These are phyloP conservation scores for Epichloe hybrida DNA, from an alignment of 2,329 filamentous ascomycete species.

Conservation along the genomic window DNA sequence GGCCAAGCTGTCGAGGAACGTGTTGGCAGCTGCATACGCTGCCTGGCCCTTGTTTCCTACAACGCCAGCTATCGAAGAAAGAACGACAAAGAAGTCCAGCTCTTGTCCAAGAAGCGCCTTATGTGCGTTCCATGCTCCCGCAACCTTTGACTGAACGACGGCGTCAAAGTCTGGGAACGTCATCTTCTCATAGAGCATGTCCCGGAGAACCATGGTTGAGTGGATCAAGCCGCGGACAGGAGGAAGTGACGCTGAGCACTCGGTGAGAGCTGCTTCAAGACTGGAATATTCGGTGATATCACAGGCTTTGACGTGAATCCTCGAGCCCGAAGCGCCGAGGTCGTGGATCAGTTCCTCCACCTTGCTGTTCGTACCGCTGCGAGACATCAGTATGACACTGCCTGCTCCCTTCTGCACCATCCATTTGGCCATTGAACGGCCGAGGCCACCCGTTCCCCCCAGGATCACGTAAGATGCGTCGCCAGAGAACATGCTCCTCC, in stretches of 20 bases:
- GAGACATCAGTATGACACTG: conserved; percentile 34
- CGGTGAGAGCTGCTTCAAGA: neutral
- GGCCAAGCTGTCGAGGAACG: conserved; percentile 22
- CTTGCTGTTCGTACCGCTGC: conserved; percentile 28
- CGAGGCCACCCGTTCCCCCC: conserved; percentile 38
- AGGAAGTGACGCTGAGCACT: conserved; percentile 11
- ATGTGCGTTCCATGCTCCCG: conserved; percentile 41
- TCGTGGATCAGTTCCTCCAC: conserved; percentile 28
- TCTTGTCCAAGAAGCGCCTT: conserved; percentile 23
- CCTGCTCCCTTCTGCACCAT: conserved; percentile 35
- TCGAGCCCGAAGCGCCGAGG: conserved; percentile 23
- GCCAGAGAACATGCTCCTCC: conserved; percentile 18
- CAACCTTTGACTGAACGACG: conserved; percentile 37
- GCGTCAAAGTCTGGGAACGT: conserved; percentile 31
- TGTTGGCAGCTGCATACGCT: conserved; percentile 38
- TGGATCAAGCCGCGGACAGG: conserved; percentile 31
- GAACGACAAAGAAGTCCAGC: conserved; percentile 39
- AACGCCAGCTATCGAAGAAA: conserved; percentile 38
- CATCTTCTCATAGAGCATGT: conserved; percentile 41
- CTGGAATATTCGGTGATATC: conserved; percentile 29
- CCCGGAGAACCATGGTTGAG: conserved; percentile 30
- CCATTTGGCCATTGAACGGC: conserved; percentile 33
- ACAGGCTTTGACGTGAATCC: conserved; percentile 32
- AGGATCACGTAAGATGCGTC: conserved; percentile 37
- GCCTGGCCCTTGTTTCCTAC: conserved; percentile 39